phyloP scores from a whole-genome alignment of 179 eudicot genomes.

The Corrigiola litoralis region DNA sequence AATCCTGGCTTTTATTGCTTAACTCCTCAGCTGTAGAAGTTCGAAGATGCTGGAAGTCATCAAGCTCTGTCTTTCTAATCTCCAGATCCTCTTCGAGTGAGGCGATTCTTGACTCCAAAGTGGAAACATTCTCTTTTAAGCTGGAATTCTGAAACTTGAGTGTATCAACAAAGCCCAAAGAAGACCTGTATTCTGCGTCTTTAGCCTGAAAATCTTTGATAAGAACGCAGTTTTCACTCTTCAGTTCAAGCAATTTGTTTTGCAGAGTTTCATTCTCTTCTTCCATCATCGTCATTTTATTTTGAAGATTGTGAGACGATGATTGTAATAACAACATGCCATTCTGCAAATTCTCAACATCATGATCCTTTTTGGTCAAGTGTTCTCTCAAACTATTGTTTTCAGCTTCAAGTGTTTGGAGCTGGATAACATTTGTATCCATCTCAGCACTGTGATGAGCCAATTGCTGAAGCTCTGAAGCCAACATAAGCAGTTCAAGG shows the following conservation, averaged over 20 bases:
- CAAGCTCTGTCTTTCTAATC: conserved; percentile 26
- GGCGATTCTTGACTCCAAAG: conserved; percentile 30
- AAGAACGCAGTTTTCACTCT: conserved; percentile 27
- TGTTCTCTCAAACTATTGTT: conserved; percentile 21
- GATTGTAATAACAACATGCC: conserved; percentile 18
- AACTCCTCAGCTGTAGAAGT: conserved; percentile 34
- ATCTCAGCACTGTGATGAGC: conserved; percentile 29
- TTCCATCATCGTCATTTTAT: conserved; percentile 34
- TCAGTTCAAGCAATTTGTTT: conserved; percentile 27
- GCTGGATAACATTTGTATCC: conserved; percentile 30
- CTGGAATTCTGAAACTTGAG: conserved; percentile 24
- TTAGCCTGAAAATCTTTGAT: conserved; percentile 38
- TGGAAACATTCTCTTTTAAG: conserved; percentile 32
- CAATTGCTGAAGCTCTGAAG: conserved; percentile 44
- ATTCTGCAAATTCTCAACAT: conserved; percentile 13
- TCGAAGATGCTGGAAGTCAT: conserved; percentile 27
- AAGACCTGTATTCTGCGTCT: conserved; percentile 34
- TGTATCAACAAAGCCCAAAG: background rate
- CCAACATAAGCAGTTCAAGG: conserved; percentile 50
- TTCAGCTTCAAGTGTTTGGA: conserved; percentile 32
- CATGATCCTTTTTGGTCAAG: conserved; percentile 30
- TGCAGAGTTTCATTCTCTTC: conserved; percentile 35
- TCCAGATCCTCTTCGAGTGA: conserved; percentile 37
- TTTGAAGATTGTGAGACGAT: conserved; percentile 32
- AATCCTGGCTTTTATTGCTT: conserved; percentile 35